Evolutionary conservation across 306 rosid species (phyloP).

Genomic region (Cucumis hystrix): DNA sequence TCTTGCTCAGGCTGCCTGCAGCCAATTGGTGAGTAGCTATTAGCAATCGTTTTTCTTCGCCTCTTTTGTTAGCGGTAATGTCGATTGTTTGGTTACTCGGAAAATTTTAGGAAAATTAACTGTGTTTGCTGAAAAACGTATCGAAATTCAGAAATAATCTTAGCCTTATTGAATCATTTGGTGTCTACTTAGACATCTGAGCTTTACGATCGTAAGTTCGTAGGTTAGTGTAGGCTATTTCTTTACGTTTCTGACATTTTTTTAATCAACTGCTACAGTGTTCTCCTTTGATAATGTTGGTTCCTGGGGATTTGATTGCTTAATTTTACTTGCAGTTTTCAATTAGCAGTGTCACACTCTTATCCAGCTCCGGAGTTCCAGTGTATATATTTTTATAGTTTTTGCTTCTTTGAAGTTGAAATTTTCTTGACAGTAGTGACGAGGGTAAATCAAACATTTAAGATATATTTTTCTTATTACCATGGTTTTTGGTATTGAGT

Average conservation of each 20-base stretch:
- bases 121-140: neutral
- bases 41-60: neutral
- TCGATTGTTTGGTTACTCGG: neutral
- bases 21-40: constrained; percentile 31
- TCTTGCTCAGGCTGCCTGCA: constrained; percentile 30
- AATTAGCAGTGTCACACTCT: neutral
- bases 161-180: neutral
- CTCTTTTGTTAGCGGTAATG: neutral
- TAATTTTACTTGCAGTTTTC: neutral
- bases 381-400: too few species aligned
- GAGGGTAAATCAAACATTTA: too few species aligned
- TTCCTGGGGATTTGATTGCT: neutral
- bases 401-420: neutral
- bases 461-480: too few species aligned
- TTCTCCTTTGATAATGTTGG: neutral
- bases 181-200: neutral
- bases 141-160: neutral
- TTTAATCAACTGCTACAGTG: neutral
- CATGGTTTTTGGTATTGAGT: too few species aligned
- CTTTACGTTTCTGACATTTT: neutral
- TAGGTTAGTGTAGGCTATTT: neutral
- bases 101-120: neutral
- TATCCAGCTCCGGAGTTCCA: neutral
- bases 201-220: neutral
- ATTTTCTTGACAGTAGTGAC: neutral